Evolutionary conservation across 768 basidiomycete genomes (phyloP).

Genomic region (Phaeotremella fagi): DNA sequence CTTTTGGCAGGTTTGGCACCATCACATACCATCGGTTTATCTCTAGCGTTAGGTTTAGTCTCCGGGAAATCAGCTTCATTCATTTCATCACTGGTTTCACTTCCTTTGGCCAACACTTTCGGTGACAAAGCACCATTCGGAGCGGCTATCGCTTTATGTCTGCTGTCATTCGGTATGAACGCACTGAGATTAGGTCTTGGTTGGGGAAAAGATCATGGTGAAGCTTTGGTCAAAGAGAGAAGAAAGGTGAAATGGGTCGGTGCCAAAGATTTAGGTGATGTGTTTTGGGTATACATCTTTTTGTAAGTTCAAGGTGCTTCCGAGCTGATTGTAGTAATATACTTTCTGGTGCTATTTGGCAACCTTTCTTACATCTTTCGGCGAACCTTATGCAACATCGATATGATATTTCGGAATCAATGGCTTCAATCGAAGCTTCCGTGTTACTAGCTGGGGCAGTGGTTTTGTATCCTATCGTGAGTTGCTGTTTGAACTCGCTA

Average conservation of each 20-base stretch:
- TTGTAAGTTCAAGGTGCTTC: constrained; percentile 11
- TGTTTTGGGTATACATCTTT: constrained; percentile 34
- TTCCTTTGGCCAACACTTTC: constrained; percentile 56
- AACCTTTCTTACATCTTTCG: constrained; percentile 31
- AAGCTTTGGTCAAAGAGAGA: constrained; percentile 9
- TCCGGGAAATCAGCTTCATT: constrained; percentile 76
- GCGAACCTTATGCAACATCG: constrained; percentile 24
- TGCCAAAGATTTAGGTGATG: constrained; percentile 15
- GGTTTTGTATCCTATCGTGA: constrained; percentile 26
- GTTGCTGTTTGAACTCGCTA: not conserved
- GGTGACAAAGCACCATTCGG: constrained; percentile 26
- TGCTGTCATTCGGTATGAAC: constrained; percentile 16
- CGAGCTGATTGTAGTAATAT: constrained; percentile 23
- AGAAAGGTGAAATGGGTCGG: constrained; percentile 14
- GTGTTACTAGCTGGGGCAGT: constrained; percentile 33
- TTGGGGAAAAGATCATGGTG: constrained; percentile 12
- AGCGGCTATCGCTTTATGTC: constrained; percentile 13
- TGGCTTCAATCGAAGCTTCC: constrained; percentile 18
- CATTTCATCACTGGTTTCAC: constrained; percentile 66
- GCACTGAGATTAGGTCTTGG: constrained; percentile 11
- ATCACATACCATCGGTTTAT: constrained; percentile 19
- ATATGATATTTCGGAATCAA: constrained; percentile 16
- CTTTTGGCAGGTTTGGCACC: constrained; percentile 22
- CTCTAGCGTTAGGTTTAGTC: constrained; percentile 71
- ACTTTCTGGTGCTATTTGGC: constrained; percentile 27